These are phyloP conservation scores for Limonomyces culmigenus DNA, from an alignment of 1,284 basidiomycete genomes.

Conservation along the genomic window DNA sequence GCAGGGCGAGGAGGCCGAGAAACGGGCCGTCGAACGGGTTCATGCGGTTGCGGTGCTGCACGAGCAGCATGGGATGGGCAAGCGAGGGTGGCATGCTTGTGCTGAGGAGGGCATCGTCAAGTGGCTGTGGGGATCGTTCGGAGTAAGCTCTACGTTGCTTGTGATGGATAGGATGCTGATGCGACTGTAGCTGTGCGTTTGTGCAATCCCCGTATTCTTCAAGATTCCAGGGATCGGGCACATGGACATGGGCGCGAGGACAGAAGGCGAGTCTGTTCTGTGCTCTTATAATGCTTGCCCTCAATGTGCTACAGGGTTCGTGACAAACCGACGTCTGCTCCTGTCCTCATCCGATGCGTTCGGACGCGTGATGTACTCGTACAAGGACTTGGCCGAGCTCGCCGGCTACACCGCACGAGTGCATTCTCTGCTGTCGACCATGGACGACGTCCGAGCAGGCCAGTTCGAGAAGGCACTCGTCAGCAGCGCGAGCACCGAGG, in stretches of 20 bases:
- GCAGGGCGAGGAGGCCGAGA: conserved; percentile 88
- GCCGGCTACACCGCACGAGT: conserved; percentile 94
- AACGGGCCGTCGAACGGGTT: conserved; percentile 82
- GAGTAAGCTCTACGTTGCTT: conserved; percentile 27
- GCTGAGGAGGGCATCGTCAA: conserved; percentile 94
- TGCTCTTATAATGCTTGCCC: conserved; percentile 1
- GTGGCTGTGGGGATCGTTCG: conserved; percentile 94
- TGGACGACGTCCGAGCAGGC: conserved; percentile 75
- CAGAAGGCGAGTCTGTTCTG: conserved; percentile 44
- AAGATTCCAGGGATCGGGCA: conserved; percentile 54
- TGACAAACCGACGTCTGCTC: conserved; percentile 84
- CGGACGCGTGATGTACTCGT: conserved; percentile 85
- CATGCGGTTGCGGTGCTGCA: conserved; percentile 85
- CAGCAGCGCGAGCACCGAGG: conserved; percentile 57
- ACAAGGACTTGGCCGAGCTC: conserved; percentile 91
- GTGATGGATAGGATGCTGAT: neutral
- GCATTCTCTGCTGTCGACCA: conserved; percentile 77
- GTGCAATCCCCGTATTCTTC: conserved; percentile 90
- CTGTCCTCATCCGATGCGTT: conserved; percentile 74
- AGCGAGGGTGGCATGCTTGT: conserved; percentile 83
- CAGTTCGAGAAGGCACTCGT: conserved; percentile 84
- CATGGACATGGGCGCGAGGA: conserved; percentile 69
- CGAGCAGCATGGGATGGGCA: conserved; percentile 68
- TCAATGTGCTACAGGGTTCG: conserved; percentile 43
- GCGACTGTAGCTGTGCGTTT: conserved; percentile 58